These are phyloP conservation scores for Boletus vinaceobasis DNA, from an alignment of 768 basidiomycete species.

Conservation along the genomic window DNA sequence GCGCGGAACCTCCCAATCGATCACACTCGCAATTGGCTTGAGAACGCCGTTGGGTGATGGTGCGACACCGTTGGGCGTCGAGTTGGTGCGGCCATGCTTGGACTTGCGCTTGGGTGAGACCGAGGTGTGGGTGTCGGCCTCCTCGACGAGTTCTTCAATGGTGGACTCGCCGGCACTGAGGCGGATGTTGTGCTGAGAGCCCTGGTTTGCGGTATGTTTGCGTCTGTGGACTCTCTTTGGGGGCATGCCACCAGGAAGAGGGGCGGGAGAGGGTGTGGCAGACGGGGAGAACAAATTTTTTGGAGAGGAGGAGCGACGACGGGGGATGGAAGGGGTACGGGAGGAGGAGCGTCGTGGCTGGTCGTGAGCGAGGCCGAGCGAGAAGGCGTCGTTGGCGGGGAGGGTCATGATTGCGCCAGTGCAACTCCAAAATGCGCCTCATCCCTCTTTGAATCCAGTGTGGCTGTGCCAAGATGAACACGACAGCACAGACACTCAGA, in stretches of 20 bases:
- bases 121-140: conserved; percentile 13
- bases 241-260: conserved; percentile 30
- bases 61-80: conserved; percentile 3
- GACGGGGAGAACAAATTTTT: conserved; percentile 42
- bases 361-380: conserved; percentile 36
- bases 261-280: conserved; percentile 10
- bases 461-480: conserved; percentile 16
- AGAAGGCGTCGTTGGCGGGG: conserved; percentile 36
- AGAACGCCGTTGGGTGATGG: conserved; percentile 1
- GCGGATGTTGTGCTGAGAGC: conserved; percentile 19
- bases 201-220: conserved; percentile 22
- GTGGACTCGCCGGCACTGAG: conserved; percentile 12
- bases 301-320: conserved; percentile 47
- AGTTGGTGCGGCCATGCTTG: conserved; percentile 11
- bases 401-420: conserved; percentile 23
- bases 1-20: conserved; percentile 90
- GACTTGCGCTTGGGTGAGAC: conserved; percentile 19
- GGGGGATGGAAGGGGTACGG: conserved; percentile 25
- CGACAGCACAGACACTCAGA: background rate
- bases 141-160: conserved; percentile 26
- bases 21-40: conserved; percentile 16
- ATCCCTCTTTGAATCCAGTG: background rate
- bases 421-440: background rate
- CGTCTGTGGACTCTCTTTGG: conserved; percentile 31
- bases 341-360: conserved; percentile 29